Evolutionary conservation across 225 moss, liverwort and hornwort genomes (phyloP).

Genomic region (Straminergon stramineum): DNA sequence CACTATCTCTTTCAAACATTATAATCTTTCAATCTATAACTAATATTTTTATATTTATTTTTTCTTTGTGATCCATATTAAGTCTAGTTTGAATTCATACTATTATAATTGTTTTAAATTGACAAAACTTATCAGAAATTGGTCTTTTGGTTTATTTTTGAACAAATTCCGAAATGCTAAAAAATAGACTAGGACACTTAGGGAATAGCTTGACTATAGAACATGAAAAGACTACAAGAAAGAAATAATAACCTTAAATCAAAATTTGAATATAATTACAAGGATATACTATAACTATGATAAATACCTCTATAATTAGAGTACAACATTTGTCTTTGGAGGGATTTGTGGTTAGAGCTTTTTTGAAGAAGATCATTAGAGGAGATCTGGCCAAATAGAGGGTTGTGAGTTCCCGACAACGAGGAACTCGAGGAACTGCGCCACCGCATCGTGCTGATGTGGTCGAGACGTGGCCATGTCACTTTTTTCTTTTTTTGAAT

Average conservation of each 20-base stretch:
- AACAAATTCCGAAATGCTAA: neutral
- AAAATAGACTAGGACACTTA: neutral
- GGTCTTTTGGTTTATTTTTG: neutral
- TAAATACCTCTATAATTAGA: neutral
- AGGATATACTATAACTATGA: neutral
- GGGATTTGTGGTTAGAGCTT: neutral
- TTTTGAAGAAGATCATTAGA: neutral
- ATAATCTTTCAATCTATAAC: neutral
- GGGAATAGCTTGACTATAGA: accelerated
- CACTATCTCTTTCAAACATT: neutral
- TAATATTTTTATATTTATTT: neutral
- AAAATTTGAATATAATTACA: no score
- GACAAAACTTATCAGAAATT: neutral
- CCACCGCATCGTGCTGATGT: no score
- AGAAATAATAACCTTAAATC: no score
- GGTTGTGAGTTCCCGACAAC: no score
- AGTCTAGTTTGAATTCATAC: accelerated
- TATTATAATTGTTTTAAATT: neutral
- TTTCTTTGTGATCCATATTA: neutral
- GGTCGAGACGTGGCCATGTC: no score
- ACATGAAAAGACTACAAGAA: no score
- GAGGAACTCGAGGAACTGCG: no score
- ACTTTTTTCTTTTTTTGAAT: no score
- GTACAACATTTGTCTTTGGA: neutral
- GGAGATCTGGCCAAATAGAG: no score